Evolutionary conservation across 23 red algal genomes (phyloP).

Genomic region (Gracilaria gracilis): DNA sequence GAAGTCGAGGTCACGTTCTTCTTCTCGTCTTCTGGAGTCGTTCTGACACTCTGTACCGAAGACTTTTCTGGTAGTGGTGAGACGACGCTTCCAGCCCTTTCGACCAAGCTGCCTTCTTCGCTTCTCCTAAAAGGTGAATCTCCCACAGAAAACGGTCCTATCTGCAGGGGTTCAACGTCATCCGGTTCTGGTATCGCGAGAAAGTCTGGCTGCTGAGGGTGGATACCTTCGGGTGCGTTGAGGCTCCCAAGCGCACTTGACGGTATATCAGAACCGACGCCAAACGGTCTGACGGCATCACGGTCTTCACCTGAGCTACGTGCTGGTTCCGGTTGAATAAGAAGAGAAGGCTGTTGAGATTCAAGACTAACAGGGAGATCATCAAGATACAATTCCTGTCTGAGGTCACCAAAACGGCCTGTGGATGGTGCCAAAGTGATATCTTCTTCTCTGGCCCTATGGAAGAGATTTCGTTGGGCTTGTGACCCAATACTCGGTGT

Average conservation of each 20-base stretch:
- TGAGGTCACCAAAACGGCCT: background rate
- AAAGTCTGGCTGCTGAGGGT: background rate
- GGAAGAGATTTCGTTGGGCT: background rate
- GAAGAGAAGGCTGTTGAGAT: slow-evolving; percentile 3
- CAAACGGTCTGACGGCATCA: slow-evolving; percentile 1
- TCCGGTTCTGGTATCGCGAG: background rate
- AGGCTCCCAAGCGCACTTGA: background rate
- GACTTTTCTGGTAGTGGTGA: background rate
- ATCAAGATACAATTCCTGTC: slow-evolving; percentile 16
- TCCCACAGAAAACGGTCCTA: slow-evolving; percentile 17
- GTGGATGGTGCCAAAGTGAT: slow-evolving; percentile 32
- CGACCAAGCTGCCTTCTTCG: background rate
- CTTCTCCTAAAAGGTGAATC: background rate
- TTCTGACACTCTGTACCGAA: background rate
- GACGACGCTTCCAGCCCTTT: background rate
- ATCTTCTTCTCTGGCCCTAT: slow-evolving; percentile 52
- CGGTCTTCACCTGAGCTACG: background rate
- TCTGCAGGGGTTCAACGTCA: slow-evolving; percentile 33
- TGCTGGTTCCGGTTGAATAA: background rate
- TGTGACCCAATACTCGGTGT: slow-evolving; percentile 2
- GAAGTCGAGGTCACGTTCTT: background rate
- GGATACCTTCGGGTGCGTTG: background rate
- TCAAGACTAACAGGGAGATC: slow-evolving; percentile 34
- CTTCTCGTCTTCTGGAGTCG: slow-evolving; percentile 21
- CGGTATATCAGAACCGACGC: slow-evolving; percentile 4